Base-by-base conservation (phyloP, 2,329 filamentous ascomycete genomes). In the Zalaria obscura region DNA sequence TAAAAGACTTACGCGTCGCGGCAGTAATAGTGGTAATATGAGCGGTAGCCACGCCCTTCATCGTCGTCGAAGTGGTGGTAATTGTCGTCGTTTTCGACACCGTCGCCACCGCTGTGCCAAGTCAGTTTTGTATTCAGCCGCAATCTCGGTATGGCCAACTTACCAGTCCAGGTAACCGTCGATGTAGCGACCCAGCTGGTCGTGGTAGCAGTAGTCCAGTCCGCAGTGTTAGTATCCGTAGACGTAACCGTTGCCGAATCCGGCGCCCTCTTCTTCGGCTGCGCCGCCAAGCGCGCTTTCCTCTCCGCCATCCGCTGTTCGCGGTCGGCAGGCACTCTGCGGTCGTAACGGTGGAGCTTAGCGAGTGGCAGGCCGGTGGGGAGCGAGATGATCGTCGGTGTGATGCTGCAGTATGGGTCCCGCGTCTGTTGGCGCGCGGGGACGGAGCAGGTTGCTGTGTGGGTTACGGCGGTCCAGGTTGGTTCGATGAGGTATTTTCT, bases 191-290 rank as follows among this genome's bases (percentile, higher is more conserved):
- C 25, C 7, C 38, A 48, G 2, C 40, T 44, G 11, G 42, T 47
- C 32, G 27, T 40, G 10, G 47, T 49, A 10, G 36, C 35, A 3
- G 54, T 57, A 3, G 38, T 26, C 40, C 50, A 62, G 32, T 56
- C 38, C 5, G 46, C 39, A 4, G 57, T 57, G 39, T 58, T 49
- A 8, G 51, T 50, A 8, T 50, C 31, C 2, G 57, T 61, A 33
- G 60, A 42, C 5, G 54, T 53, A 9, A 57, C 48, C 6, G 54
- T 55, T 35, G 55, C 51, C 28, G 48, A 45, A 37, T 62, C 59
- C 10, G 55, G 51, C 41, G 53, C 56, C 36, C 60, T 55, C 38
- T 47, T 52, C n/a, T 50, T 45, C 10, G 53, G 36, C 27, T 31
- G 38, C 7, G 32, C 36, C 7, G 47, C 52, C 18, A 58, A 40